phyloP scores from a whole-genome alignment of 2,329 filamentous ascomycete species.

The Aspergillus quadricinctus region DNA sequence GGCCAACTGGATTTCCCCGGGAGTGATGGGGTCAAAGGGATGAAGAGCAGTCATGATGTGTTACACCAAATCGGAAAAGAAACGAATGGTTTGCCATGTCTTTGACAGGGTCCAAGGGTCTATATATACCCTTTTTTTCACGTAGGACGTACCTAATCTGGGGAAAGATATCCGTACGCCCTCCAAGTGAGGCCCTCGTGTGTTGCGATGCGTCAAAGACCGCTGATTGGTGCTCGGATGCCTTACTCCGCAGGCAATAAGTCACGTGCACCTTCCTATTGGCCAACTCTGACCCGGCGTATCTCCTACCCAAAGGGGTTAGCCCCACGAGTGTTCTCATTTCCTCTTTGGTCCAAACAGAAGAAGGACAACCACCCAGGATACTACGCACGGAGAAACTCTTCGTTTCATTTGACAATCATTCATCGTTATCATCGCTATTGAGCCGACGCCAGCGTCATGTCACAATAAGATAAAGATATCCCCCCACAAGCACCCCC shows the following conservation, averaged over 20 bases:
- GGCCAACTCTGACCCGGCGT: background rate
- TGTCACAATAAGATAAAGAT: conserved; percentile 1
- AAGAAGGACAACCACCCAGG: background rate
- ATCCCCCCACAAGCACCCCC: conserved; percentile 12
- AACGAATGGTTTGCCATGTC: background rate
- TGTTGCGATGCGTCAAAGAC: background rate
- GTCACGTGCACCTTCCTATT: background rate
- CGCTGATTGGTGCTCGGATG: background rate
- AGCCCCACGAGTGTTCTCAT: background rate
- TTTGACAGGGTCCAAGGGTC: background rate
- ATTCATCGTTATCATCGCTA: background rate
- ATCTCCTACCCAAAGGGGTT: background rate
- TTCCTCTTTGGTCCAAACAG: background rate
- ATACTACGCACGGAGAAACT: background rate
- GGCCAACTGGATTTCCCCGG: conserved; percentile 38
- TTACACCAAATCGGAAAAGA: background rate
- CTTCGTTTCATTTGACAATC: background rate
- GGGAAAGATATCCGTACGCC: background rate
- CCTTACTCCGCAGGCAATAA: background rate
- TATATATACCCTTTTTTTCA: background rate
- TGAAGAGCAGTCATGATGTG: conserved; percentile 25
- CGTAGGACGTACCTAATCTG: background rate
- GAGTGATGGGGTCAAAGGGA: conserved; percentile 39
- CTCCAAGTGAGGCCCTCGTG: background rate
- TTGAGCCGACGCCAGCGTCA: background rate